A percentile compares a stretch with the other conserved stretches of the same genome.
Conservation (phyloP, 139 green algal genomes). For the Chlorella sp. region DNA sequence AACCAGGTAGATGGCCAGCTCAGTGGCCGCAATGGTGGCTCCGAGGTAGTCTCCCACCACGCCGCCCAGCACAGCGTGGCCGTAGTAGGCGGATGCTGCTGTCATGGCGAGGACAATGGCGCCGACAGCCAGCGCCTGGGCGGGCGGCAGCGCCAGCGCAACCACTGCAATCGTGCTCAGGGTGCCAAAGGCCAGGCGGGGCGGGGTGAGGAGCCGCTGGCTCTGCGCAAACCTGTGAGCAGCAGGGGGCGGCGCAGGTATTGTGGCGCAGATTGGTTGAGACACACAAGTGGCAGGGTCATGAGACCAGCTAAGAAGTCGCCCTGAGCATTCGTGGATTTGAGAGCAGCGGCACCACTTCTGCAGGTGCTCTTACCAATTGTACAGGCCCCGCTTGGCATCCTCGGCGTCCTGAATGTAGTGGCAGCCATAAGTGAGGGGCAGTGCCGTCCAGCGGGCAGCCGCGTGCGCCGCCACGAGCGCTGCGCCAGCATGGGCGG, state of each 20-base stretch:
- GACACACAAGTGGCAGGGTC: background rate
- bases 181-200: conserved; percentile 50
- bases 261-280: background rate
- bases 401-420: conserved; percentile 67
- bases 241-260: background rate
- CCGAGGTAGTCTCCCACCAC: conserved; percentile 62
- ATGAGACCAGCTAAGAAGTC: background rate
- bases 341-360: background rate
- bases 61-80: conserved; percentile 47
- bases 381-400: conserved; percentile 65
- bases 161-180: background rate
- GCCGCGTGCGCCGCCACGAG: conserved; percentile 47
- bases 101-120: background rate
- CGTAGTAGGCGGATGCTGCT: conserved; percentile 34
- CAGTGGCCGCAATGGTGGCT: conserved; percentile 56
- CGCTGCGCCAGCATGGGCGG: background rate
- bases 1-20: conserved; percentile 45
- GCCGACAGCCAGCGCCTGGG: background rate
- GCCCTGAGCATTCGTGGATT: background rate
- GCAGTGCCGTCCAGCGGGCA: conserved; percentile 49
- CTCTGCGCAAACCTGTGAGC: conserved; percentile 40
- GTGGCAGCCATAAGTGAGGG: conserved; percentile 40
- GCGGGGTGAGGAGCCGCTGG: conserved; percentile 51
- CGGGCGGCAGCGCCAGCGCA: background rate
- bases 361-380: conserved; percentile 37